Evolutionary conservation across 1,284 basidiomycete species (phyloP).

Genomic region (Puccinia triticina): DNA sequence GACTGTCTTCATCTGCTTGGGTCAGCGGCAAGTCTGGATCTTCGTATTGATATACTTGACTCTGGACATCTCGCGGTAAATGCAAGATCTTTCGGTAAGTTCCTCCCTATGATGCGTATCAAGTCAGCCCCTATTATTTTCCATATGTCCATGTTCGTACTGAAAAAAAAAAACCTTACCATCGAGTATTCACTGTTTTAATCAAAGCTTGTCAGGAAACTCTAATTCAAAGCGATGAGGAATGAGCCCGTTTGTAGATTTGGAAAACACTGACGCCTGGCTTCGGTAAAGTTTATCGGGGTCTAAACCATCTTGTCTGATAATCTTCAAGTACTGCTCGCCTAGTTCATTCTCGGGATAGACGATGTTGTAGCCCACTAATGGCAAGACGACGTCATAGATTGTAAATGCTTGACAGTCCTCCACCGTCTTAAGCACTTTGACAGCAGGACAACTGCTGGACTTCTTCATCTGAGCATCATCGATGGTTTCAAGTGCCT

Average conservation of each 20-base stretch:
- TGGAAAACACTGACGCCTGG: conserved; percentile 67
- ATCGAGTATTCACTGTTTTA: conserved; percentile 49
- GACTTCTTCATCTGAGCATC: neutral
- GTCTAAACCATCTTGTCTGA: conserved; percentile 82
- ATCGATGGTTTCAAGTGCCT: conserved; percentile 59
- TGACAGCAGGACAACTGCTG: conserved; percentile 51
- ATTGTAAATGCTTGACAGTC: conserved; percentile 80
- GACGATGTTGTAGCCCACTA: conserved; percentile 88
- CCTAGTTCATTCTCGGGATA: conserved; percentile 73
- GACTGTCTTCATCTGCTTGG: conserved; percentile 89
- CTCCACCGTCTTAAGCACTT: conserved; percentile 63
- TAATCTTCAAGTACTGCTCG: conserved; percentile 77
- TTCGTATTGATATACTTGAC: conserved; percentile 82
- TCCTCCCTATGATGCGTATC: conserved; percentile 69
- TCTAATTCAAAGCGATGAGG: neutral
- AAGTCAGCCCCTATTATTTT: neutral
- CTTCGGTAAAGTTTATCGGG: conserved; percentile 78
- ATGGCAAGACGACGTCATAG: conserved; percentile 91
- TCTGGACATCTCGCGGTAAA: conserved; percentile 76
- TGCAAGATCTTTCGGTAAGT: conserved; percentile 91
- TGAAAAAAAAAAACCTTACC: conserved; percentile 24
- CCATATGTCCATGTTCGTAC: neutral
- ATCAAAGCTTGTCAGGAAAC: neutral
- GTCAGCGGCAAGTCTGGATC: conserved; percentile 87
- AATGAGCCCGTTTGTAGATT: neutral